Base-by-base conservation (phyloP, 345 rosid species). In the Aquilaria yunnanensis region DNA sequence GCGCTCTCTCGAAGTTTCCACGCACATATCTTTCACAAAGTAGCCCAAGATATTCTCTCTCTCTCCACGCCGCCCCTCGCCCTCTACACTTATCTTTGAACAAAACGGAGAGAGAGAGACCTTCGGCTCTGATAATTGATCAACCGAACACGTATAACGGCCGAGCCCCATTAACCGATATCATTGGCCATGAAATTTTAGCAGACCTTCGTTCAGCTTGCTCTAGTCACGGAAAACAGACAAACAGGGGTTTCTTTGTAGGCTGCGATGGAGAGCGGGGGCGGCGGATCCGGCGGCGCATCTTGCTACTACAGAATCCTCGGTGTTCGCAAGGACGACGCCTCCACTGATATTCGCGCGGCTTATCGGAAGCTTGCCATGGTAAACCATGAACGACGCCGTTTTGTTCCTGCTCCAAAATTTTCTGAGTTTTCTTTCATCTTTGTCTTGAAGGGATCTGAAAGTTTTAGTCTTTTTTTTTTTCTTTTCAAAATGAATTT, bases 301-400 rank as follows among this genome's bases (percentile, higher is more conserved):
- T 86, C 89, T 70, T 79, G 78, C 66, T 92, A 81, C 70, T 92
- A 92, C 80, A 62, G 77, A 10, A 77, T 89, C 51, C 98, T 92
- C 11, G 96, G 96, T 47, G 75, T 92, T 75, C 91, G 85, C 60
- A 78, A 73, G 65, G 91, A 87, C 47, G 85, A 93, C 71, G 87
- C 98, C 71, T 82, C 60, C 88, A 82, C 91, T 51, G 98, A 92
- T 61, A 61, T 92, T 14, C 90, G 90, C 12, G 13, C 88, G 52
- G 91, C 98, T 14, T 92, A 92, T 57, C 91, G 96, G 23, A 87
- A 87, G 61, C 96, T 92, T 37, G 96, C 98, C 55, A 75, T 89
- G 98, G 96, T 89, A 78, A 30, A 30, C 58, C 5, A 68, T 32
- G n/a, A 12, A 45, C 23, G 32, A 8, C 5, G 2, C 5, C 9